Percentiles rank a stretch among this genome's conserved stretches.
Conservation (phyloP, 371 early-diverging fungal genomes). For the Saksenaea oblongispora region DNA sequence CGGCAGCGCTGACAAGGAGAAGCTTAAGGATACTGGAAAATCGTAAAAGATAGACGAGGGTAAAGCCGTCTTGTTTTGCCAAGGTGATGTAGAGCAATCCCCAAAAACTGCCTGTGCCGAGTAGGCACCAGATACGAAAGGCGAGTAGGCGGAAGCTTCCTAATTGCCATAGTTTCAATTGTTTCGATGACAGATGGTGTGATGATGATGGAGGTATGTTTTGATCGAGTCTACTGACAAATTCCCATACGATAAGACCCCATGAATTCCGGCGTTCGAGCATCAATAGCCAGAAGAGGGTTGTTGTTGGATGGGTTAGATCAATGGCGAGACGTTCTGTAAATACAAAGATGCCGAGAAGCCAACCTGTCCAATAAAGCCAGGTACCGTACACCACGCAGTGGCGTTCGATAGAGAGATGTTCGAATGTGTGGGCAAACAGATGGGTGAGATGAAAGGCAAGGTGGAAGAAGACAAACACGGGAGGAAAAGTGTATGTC, state of each 20-base stretch:
- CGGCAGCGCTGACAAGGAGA: slow-evolving; percentile 52
- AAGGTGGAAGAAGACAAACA: slow-evolving; percentile 55
- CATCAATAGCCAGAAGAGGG: slow-evolving; percentile 54
- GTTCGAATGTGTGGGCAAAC: slow-evolving; percentile 47
- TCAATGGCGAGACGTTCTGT: slow-evolving; percentile 39
- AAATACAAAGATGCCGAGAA: slow-evolving; percentile 50
- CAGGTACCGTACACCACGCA: slow-evolving; percentile 67
- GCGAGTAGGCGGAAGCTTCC: slow-evolving; percentile 29
- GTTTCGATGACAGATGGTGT: neutral
- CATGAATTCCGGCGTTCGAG: slow-evolving; percentile 65
- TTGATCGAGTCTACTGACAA: slow-evolving; percentile 48
- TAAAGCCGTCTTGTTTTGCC: slow-evolving; percentile 47
- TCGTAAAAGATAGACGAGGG: slow-evolving; percentile 42
- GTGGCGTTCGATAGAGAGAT: slow-evolving; percentile 48
- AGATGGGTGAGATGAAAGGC: slow-evolving; percentile 56
- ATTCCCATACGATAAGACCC: slow-evolving; percentile 70
- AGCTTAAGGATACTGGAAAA: slow-evolving; percentile 40
- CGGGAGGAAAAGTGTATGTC: slow-evolving; percentile 55
- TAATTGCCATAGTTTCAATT: slow-evolving; percentile 23
- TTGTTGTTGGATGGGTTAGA: slow-evolving; percentile 26
- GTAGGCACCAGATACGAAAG: slow-evolving; percentile 62
- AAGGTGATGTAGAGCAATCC: slow-evolving; percentile 54
- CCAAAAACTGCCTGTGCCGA: slow-evolving; percentile 64
- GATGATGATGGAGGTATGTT: slow-evolving; percentile 9
- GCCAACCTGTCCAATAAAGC: slow-evolving; percentile 67